A percentile compares a stretch with the other conserved stretches of the same genome.
phyloP scores from a whole-genome alignment of 305 asterid genomes.

The Caryopteris hybrid region DNA sequence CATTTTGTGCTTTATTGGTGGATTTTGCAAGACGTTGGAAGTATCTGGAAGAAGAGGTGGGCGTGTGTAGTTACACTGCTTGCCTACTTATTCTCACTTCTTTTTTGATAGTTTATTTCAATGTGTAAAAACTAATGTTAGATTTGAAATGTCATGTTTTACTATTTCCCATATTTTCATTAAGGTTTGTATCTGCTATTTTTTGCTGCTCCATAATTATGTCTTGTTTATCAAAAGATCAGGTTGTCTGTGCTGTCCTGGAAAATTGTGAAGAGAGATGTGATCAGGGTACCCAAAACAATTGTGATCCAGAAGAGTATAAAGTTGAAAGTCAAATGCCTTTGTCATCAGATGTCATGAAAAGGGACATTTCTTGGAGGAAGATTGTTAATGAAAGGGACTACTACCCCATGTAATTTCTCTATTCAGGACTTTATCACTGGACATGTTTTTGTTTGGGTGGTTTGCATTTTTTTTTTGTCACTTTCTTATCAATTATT shows the following conservation, averaged over 20 bases:
- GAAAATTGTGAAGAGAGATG: conserved; percentile 51
- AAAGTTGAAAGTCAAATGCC: conserved; percentile 34
- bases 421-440: conserved; percentile 18
- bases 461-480: conserved; percentile 16
- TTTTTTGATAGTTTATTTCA: not conserved
- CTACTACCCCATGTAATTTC: conserved; percentile 46
- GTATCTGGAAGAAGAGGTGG: conserved; percentile 5
- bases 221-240: conserved; percentile 50
- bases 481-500: conserved; percentile 22
- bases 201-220: conserved; percentile 28
- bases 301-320: conserved; percentile 23
- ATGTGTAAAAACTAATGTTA: conserved; percentile 3
- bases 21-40: conserved; percentile 1
- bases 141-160: conserved; percentile 11
- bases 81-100: conserved; percentile 1
- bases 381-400: conserved; percentile 60
- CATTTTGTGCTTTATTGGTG: conserved; percentile 10
- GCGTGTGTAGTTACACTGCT: conserved; percentile 4
- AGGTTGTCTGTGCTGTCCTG: conserved; percentile 72
- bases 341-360: conserved; percentile 37
- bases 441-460: not conserved
- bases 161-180: conserved; percentile 11
- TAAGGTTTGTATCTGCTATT: conserved; percentile 4
- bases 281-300: conserved; percentile 27
- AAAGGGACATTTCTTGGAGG: conserved; percentile 60